Evolutionary conservation across 2,329 filamentous ascomycete genomes (phyloP).

Genomic region (Aureobasidium sp.): DNA sequence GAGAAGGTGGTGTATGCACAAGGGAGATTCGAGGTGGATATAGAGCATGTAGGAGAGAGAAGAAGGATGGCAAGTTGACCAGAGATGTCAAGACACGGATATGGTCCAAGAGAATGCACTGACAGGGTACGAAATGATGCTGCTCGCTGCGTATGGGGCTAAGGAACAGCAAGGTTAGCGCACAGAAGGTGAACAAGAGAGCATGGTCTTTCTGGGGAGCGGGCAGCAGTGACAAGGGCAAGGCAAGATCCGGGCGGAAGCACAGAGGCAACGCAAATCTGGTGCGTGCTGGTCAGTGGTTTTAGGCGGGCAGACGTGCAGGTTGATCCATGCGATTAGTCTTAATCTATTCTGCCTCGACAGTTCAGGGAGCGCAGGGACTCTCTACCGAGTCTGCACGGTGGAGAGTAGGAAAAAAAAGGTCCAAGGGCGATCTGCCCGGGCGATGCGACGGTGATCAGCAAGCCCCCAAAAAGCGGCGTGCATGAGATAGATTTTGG

Average conservation of each 20-base stretch:
- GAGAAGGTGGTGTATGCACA: background rate
- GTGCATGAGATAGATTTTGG: conserved; percentile 14
- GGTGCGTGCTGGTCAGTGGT: conserved; percentile 18
- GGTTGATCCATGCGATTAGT: conserved; percentile 17
- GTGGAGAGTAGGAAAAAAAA: conserved; percentile 5
- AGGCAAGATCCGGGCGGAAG: conserved; percentile 16
- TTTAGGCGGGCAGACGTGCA: conserved; percentile 18
- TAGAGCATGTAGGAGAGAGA: background rate
- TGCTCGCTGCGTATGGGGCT: conserved; percentile 15
- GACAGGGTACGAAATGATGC: conserved; percentile 18
- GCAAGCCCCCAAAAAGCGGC: conserved; percentile 15
- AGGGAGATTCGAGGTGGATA: background rate
- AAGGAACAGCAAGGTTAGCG: conserved; percentile 15
- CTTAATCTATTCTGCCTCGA: conserved; percentile 18
- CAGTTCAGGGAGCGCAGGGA: conserved; percentile 15
- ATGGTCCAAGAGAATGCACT: conserved; percentile 10
- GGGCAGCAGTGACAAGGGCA: conserved; percentile 12
- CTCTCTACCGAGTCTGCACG: conserved; percentile 14
- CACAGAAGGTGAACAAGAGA: conserved; percentile 13
- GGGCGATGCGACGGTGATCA: conserved; percentile 19
- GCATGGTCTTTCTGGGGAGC: conserved; percentile 11
- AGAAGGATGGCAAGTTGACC: background rate
- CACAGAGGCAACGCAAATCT: conserved; percentile 17
- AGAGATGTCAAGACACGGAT: conserved; percentile 2
- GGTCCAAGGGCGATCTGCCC: conserved; percentile 18